Evolutionary conservation across 2,329 filamentous ascomycete genomes (phyloP), one percentile per base, ranked within the genome.

Genomic region (Waltergamsia citrina): DNA sequence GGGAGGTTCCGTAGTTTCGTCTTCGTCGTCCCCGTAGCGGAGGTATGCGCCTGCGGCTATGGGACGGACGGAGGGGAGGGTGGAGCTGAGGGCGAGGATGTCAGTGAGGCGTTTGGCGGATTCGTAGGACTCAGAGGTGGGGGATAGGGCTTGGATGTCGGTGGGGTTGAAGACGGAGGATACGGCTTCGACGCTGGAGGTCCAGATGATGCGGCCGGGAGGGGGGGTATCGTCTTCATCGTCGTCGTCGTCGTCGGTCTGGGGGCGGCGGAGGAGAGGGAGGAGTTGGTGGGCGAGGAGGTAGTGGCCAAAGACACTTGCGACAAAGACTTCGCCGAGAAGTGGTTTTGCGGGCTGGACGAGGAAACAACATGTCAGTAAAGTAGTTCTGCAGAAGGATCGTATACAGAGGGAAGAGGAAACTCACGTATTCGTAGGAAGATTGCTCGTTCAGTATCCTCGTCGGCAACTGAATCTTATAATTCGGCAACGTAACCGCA

Each of bases 241-340:
- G n/a, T n/a, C n/a, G n/a, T n/a, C n/a, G n/a, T n/a, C n/a, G n/a
- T n/a, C n/a, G n/a, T n/a, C n/a, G n/a, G n/a, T n/a, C n/a, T n/a
- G n/a, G 12, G 50, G 51, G 33, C 74, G 63, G 47, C 64, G 61
- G 45, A 98, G 69, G 9, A 95, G 65, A 0, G 85, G 81, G 44
- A 82, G 70, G 9, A 96, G 69, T 50, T 81, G 77, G 54, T 94
- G 88, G 12, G 76, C 75, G 17, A 98, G 75, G 49, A 95, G 62
- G 54, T 98, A 96, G 61, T 98, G 92, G 0, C 92, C 92, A 52
- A 98, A 96, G 20, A 94, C 72, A 51, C 96, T 96, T 32, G 90
- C 81, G 53, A 81, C 82, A 54, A 96, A 98, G 14, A 94, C 77
- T 44, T 85, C 71, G 4, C 86, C 88, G 1, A 98, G 62, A 5